Percentiles rank a stretch among this genome's conserved stretches.
phyloP scores from a whole-genome alignment of 805 yeast species.

The Kluyveromyces starmeri region DNA sequence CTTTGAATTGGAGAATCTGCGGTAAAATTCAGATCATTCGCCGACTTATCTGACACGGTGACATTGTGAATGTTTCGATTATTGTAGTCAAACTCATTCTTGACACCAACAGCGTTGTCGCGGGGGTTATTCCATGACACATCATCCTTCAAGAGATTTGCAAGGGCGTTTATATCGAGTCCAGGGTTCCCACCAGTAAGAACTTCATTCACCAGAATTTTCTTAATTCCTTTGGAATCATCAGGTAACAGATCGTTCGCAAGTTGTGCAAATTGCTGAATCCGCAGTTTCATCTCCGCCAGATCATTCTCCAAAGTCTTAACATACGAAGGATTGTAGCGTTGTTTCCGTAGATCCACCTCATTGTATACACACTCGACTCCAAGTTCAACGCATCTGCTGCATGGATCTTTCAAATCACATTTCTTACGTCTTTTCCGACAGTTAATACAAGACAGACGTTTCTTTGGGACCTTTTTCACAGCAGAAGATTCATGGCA shows the following conservation, averaged over 20 bases:
- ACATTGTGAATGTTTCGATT: not conserved
- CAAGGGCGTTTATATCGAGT: not conserved
- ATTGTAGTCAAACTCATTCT: too few relatives aligned
- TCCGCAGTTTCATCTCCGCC: slow-evolving; percentile 21
- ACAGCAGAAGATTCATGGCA: too few relatives aligned
- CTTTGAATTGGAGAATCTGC: not conserved
- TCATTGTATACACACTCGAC: slow-evolving; percentile 40
- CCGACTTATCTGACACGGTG: not conserved
- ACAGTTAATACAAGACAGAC: slow-evolving; percentile 30
- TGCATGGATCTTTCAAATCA: slow-evolving; percentile 41
- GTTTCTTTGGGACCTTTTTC: too few relatives aligned
- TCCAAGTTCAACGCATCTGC: slow-evolving; percentile 35
- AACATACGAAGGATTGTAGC: slow-evolving; percentile 45
- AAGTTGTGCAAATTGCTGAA: slow-evolving; percentile 17
- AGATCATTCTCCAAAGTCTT: slow-evolving; percentile 32
- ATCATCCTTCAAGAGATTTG: not conserved
- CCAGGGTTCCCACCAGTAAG: slow-evolving; percentile 7
- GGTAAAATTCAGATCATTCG: not conserved
- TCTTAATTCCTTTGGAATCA: slow-evolving; percentile 12
- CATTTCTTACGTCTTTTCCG: slow-evolving; percentile 37
- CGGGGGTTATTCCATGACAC: not conserved
- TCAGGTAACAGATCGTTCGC: slow-evolving; percentile 17
- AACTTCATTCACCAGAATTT: slow-evolving; percentile 18
- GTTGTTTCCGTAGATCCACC: slow-evolving; percentile 41
- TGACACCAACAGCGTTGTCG: not conserved